Conservation (phyloP, 371 early-diverging fungal genomes). For the Ecytonucleospora hepatopenaei region DNA sequence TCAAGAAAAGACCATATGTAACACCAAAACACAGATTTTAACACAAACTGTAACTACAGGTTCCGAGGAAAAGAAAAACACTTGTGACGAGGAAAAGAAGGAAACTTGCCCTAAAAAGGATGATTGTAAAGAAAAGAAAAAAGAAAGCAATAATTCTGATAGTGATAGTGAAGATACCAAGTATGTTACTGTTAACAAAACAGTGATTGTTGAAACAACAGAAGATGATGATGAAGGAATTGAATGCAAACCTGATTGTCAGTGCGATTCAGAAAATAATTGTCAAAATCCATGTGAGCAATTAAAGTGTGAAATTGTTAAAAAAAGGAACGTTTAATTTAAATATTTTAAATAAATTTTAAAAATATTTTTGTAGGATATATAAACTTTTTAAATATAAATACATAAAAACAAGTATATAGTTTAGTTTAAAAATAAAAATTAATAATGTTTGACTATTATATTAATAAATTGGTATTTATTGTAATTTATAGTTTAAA, state of each 20-base stretch:
- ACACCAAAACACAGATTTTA: not conserved
- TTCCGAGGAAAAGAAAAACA: not conserved
- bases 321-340: too few relatives aligned
- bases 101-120: not conserved
- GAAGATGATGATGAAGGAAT: not conserved
- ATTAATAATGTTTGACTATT: too few relatives aligned
- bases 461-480: too few relatives aligned
- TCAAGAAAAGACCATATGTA: not conserved
- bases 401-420: too few relatives aligned
- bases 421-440: too few relatives aligned
- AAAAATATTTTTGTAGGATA: too few relatives aligned
- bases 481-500: too few relatives aligned
- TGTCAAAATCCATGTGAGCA: slow-evolving; percentile 13
- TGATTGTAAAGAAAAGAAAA: not conserved
- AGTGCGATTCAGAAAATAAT: not conserved
- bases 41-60: not conserved
- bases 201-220: not conserved
- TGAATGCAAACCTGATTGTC: slow-evolving; percentile 10
- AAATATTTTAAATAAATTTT: too few relatives aligned
- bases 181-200: not conserved
- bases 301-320: slow-evolving; percentile 5
- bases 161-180: not conserved
- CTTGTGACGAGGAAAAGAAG: not conserved
- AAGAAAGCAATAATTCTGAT: not conserved
- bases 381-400: too few relatives aligned